Evolutionary conservation across 2,329 filamentous ascomycete genomes (phyloP), one percentile per base, ranked within the genome.

Genomic region (Aspergillus hortae): DNA sequence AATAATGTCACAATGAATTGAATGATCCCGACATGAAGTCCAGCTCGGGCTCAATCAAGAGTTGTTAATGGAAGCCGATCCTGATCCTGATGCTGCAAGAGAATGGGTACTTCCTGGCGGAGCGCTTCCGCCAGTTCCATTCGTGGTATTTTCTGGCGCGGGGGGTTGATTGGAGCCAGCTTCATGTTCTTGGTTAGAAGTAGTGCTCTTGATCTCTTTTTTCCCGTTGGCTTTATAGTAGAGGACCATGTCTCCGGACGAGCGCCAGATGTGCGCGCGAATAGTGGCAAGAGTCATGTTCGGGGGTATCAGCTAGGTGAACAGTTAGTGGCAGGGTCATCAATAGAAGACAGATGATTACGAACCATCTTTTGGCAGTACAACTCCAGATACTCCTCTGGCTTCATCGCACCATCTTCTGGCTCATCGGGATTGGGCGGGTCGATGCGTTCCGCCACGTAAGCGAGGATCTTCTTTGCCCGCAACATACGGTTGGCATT

Each of bases 401-500:
- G 89, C 63, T 82, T 86, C 65, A 95, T 74, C 2, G 76, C 77
- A 48, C 83, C 76, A 9, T 80, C 75, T 46, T 85, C 81, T 4
- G 79, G 75, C 48, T 84, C 79, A 46, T 85, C 79, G 0, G 80
- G 75, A n/a, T 80, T 71, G 3, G 79, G 79, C 6, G 83, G 80
- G 61, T 97, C 92, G 52, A 99, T 92, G 49, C 92, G 83, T 71
- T 99, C 94, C 1, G 91, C 90, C 15, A 99, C 84, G 64, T 99
- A 99, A 0, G 86, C 84, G 52, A 97, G 75, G 19, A 99, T 94
- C 77, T 99, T 99, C 75, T 90, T 92, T 3, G 95, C 90, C 44
- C 94, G 84, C 46, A 99, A 79, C 94, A 99, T 97, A 50, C 92
- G 84, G 67, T 97, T 99, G 10, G 94, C 94, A 68, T 97, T 99